Base-by-base conservation (phyloP, 352 stramenopile species). In the Pythium biforme region DNA sequence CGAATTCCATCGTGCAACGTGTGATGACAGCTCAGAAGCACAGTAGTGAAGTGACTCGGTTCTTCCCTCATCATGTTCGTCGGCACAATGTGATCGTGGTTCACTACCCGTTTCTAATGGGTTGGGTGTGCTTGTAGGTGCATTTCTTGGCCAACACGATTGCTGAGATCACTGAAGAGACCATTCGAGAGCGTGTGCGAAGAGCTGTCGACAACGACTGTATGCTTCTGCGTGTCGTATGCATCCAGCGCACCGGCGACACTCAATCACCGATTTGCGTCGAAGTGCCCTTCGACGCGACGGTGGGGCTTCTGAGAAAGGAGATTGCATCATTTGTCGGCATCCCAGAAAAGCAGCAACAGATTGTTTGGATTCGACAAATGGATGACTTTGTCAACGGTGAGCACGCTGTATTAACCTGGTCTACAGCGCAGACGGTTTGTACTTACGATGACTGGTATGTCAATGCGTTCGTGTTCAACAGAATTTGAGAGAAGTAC, bases 281-380 rank as follows among this genome's bases (percentile, higher is more conserved):
- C 33, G 86, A 95, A 71, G 74, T 94, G 23, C 78, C 86, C 22
- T 90, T 91, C 34, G 86, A 94, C 66, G 77, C 86, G 31, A 94
- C 73, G 29, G 76, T 95, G 27, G 83, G 66, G 9, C 62, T 85
- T 20, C 74, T 95, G 29, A 76, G 82, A 7, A 86, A 89, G 46
- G 81, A 92, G 55, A 95, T 95, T n/a, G 71, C 86, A 40, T 72
- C 66, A 17, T 85, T 86, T 53, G 89, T 94, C 62, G 87, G 87
- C 27, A 92, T 96, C 29, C 87, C 87, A 15, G 81, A 90, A 55
- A 56, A 64, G 54, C 80, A 79, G n/a, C 87, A 96, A 57, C 86
- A 81, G n/a, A 92, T 96, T 55, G 85, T 96, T 29, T 96, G 87
- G 87, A 93, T 96, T 70, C 83, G 84, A 15, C 84, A 93, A 58